These are phyloP conservation scores for Sphagnum tenellum DNA, from an alignment of 225 moss, liverwort and hornwort genomes.

Conservation along the genomic window DNA sequence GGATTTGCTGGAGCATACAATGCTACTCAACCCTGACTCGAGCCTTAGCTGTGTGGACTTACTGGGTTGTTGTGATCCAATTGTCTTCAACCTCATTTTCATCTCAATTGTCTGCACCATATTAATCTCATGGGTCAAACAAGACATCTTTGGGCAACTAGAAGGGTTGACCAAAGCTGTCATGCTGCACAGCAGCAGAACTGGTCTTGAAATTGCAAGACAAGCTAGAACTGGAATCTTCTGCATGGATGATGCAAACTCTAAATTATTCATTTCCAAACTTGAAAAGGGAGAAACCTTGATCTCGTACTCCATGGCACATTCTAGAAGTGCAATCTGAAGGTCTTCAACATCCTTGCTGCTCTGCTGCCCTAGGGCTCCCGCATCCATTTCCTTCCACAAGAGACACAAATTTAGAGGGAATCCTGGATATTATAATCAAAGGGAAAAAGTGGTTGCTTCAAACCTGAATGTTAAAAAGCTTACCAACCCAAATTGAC, in stretches of 20 bases:
- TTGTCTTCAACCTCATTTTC: slow-evolving; percentile 75
- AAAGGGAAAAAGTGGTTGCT: not conserved
- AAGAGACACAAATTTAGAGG: not conserved
- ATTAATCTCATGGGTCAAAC: not conserved
- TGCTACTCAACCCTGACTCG: slow-evolving; percentile 6
- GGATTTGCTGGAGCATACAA: slow-evolving; percentile 17
- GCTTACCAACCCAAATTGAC: too few species aligned
- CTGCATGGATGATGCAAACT: too few species aligned
- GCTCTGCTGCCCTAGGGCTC: slow-evolving; percentile 16
- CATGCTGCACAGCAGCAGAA: too few species aligned
- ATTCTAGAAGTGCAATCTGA: slow-evolving; percentile 87
- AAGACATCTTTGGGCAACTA: not conserved
- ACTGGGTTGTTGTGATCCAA: slow-evolving; percentile 36
- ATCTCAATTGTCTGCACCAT: slow-evolving; percentile 73
- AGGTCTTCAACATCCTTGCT: slow-evolving; percentile 63
- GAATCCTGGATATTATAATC: not conserved
- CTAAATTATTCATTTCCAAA: too few species aligned
- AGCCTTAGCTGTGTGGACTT: slow-evolving; percentile 17
- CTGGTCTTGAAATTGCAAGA: too few species aligned
- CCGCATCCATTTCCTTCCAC: slow-evolving; percentile 18
- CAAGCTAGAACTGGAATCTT: too few species aligned
- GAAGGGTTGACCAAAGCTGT: too few species aligned
- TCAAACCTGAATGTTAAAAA: too few species aligned
- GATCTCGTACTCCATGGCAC: slow-evolving; percentile 94
- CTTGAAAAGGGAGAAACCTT: slow-evolving; percentile 27